Evolutionary conservation across 1,284 basidiomycete species (phyloP).

Genomic region (Coniferiporia weirii): DNA sequence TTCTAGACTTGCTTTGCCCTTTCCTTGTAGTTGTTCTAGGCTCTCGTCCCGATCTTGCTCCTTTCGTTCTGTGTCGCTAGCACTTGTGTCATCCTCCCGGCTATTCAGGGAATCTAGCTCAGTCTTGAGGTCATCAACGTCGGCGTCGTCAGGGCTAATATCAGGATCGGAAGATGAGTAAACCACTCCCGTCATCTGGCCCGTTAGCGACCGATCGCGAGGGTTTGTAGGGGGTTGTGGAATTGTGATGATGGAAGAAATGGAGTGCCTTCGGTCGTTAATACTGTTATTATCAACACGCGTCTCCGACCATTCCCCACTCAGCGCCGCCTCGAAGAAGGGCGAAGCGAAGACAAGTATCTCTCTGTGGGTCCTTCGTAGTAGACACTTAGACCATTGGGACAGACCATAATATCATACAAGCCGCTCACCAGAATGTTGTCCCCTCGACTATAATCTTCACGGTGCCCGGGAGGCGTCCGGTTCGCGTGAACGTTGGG

Average conservation of each 20-base stretch:
- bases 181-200: constrained; percentile 46
- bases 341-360: constrained; percentile 79
- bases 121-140: constrained; percentile 28
- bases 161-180: constrained; percentile 54
- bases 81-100: constrained; percentile 7
- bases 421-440: constrained; percentile 65
- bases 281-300: constrained; percentile 5
- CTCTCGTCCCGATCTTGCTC: constrained; percentile 9
- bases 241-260: constrained; percentile 78
- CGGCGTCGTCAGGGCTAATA: constrained; percentile 40
- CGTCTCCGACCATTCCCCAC: constrained; percentile 74
- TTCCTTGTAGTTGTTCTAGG: constrained; percentile 8
- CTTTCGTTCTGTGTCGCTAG: neutral
- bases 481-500: constrained; percentile 61
- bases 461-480: constrained; percentile 68
- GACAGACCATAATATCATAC: neutral
- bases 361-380: constrained; percentile 73
- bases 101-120: constrained; percentile 9
- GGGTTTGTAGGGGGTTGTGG: constrained; percentile 62
- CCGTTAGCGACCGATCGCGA: constrained; percentile 35
- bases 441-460: constrained; percentile 82
- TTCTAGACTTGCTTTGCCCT: neutral
- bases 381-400: neutral
- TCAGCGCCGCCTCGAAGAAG: constrained; percentile 81
- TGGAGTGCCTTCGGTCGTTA: constrained; percentile 58